Percentiles rank a stretch among this genome's conserved stretches.
Conservation (phyloP, 345 rosid species). For the Pugionium cornutum region DNA sequence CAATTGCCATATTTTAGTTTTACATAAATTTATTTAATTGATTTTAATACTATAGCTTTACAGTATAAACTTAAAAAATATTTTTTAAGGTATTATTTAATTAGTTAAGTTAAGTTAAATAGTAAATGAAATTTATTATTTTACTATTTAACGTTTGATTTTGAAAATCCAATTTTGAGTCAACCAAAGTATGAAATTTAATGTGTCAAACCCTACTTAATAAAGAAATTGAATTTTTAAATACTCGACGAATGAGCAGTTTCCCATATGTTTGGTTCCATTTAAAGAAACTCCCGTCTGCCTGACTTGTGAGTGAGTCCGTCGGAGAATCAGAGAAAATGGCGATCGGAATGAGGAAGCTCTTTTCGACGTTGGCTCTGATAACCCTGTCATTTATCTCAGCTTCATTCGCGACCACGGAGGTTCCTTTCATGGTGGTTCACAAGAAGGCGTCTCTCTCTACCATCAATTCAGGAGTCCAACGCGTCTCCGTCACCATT, state of each 20-base stretch:
- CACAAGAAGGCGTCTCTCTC: conserved; percentile 81
- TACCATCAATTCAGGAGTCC: conserved; percentile 69
- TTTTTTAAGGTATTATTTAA: too few species aligned
- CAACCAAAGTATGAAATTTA: conserved; percentile 7
- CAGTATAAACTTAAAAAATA: too few species aligned
- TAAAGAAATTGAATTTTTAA: too few species aligned
- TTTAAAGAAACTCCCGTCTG: not conserved
- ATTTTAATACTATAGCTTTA: too few species aligned
- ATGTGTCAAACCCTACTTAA: too few species aligned
- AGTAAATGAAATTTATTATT: too few species aligned
- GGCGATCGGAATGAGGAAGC: conserved; percentile 22
- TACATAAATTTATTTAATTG: too few species aligned
- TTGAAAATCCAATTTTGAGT: conserved; percentile 1
- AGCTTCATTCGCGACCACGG: conserved; percentile 50
- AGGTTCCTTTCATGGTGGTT: conserved; percentile 78
- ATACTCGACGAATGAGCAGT: too few species aligned
- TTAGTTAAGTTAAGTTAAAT: too few species aligned
- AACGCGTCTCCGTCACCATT: conserved; percentile 75
- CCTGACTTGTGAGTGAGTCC: conserved; percentile 19
- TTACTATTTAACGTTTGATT: too few species aligned
- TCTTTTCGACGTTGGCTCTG: conserved; percentile 43
- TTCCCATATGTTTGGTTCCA: too few species aligned
- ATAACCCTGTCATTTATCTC: conserved; percentile 42
- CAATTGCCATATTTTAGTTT: too few species aligned
- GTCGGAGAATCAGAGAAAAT: conserved; percentile 4